phyloP scores from a whole-genome alignment of 2,329 filamentous ascomycete species.

The Fusarium sp. region DNA sequence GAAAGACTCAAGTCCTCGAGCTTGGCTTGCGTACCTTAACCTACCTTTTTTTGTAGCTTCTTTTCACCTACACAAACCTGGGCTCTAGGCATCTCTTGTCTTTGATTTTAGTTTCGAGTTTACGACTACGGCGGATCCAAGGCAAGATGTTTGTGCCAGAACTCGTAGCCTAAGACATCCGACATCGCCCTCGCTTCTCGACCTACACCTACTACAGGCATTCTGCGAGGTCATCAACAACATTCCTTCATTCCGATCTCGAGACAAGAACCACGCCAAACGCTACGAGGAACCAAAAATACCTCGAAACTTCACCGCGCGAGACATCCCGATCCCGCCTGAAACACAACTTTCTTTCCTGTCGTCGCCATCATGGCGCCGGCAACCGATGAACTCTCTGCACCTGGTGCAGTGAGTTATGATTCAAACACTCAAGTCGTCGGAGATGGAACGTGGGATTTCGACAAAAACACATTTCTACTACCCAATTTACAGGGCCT shows the following conservation, averaged over 20 bases:
- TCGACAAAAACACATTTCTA: constrained; percentile 78
- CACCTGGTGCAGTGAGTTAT: constrained; percentile 78
- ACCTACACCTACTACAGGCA: background rate
- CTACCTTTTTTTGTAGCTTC: constrained; percentile 11
- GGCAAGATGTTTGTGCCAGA: constrained; percentile 19
- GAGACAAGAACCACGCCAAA: constrained; percentile 5
- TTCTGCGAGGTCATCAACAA: constrained; percentile 8
- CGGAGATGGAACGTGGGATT: constrained; percentile 86
- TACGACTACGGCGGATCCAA: background rate
- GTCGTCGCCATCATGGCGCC: constrained; percentile 67
- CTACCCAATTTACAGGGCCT: constrained; percentile 79
- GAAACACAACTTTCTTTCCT: constrained; percentile 36
- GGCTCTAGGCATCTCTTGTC: background rate
- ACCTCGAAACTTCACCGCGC: background rate
- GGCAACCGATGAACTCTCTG: constrained; percentile 68
- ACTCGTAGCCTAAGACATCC: constrained; percentile 28
- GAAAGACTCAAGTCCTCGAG: background rate
- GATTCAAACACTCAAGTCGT: constrained; percentile 78
- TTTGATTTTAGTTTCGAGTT: background rate
- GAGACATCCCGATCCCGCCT: constrained; percentile 25
- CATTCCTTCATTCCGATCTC: constrained; percentile 29
- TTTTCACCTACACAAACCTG: constrained; percentile 5
- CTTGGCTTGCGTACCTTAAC: constrained; percentile 18
- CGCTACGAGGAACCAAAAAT: background rate
- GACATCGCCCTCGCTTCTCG: constrained; percentile 13